A percentile compares a stretch with the other conserved stretches of the same genome.
These are phyloP conservation scores for Fusarium sp. DNA, from an alignment of 2,329 filamentous ascomycete genomes.

Conservation along the genomic window DNA sequence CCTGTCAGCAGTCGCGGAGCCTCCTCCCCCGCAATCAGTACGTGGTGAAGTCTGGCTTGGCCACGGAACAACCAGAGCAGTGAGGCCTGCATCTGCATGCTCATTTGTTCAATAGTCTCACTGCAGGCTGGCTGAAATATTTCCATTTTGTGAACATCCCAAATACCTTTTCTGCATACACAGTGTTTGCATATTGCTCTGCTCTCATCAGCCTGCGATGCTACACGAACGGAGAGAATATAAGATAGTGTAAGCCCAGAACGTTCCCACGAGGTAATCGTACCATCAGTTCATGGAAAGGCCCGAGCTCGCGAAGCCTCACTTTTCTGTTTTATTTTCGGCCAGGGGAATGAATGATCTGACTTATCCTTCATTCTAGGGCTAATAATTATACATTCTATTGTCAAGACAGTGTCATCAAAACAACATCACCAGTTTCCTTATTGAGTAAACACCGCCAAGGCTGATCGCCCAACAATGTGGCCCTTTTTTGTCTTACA, in stretches of 20 bases:
- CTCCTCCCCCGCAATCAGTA: constrained; percentile 38
- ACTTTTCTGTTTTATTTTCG: constrained; percentile 13
- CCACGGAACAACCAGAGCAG: background rate
- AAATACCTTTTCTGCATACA: constrained; percentile 9
- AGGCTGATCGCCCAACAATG: constrained; percentile 19
- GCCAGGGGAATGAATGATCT: background rate
- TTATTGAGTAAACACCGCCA: constrained; percentile 9
- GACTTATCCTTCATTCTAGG: background rate
- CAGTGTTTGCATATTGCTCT: constrained; percentile 19
- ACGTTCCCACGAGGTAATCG: constrained; percentile 26
- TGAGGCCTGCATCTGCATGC: constrained; percentile 23
- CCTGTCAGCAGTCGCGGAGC: constrained; percentile 19
- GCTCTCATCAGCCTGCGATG: constrained; percentile 1
- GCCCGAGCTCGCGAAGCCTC: constrained; percentile 34
- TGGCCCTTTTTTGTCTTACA: constrained; percentile 28
- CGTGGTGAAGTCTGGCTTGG: constrained; percentile 30
- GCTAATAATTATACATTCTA: background rate
- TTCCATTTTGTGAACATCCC: background rate
- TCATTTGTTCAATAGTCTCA: constrained; percentile 15
- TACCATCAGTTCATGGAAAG: constrained; percentile 33
- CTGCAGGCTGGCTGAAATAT: constrained; percentile 32
- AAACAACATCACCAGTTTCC: constrained; percentile 12
- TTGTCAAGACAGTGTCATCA: constrained; percentile 12
- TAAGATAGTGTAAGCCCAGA: constrained; percentile 1
- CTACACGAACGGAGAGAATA: background rate